Evolutionary conservation across 148 eudicot genomes (phyloP).

Genomic region (Bassia scoparia): DNA sequence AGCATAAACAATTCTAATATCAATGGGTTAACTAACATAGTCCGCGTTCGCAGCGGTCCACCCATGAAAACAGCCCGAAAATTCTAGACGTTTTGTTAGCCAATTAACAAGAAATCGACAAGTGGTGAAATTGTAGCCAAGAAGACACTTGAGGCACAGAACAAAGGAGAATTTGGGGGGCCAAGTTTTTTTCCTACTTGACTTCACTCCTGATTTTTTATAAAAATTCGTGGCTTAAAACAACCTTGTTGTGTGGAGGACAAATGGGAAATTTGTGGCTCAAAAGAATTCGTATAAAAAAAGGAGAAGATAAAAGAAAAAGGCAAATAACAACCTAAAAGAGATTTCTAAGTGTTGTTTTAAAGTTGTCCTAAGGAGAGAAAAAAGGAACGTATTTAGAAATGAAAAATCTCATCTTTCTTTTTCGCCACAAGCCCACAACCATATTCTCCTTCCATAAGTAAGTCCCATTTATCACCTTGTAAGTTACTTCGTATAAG

Average conservation of each 20-base stretch:
- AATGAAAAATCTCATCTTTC: neutral
- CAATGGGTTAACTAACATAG: neutral
- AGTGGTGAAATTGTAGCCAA: neutral
- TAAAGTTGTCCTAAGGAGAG: no score
- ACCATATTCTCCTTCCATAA: neutral
- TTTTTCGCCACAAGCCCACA: constrained; percentile 8
- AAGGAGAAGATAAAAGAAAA: constrained; percentile 7
- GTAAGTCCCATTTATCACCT: neutral
- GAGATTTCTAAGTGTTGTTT: no score
- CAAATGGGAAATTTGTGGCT: neutral
- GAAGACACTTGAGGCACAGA: neutral
- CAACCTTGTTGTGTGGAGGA: neutral
- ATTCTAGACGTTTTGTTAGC: neutral
- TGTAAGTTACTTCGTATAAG: no score
- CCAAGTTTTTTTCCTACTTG: neutral
- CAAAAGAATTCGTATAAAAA: neutral
- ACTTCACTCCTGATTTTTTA: neutral
- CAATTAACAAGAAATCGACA: neutral
- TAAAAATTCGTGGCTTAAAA: neutral
- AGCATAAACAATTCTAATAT: no score
- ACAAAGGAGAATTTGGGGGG: neutral
- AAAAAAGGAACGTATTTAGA: neutral
- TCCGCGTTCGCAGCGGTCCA: neutral
- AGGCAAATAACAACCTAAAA: neutral
- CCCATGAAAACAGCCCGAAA: neutral